Evolutionary conservation across 2,329 filamentous ascomycete genomes (phyloP), one percentile per base, ranked within the genome.

Genomic region (Colletotrichum sp.): DNA sequence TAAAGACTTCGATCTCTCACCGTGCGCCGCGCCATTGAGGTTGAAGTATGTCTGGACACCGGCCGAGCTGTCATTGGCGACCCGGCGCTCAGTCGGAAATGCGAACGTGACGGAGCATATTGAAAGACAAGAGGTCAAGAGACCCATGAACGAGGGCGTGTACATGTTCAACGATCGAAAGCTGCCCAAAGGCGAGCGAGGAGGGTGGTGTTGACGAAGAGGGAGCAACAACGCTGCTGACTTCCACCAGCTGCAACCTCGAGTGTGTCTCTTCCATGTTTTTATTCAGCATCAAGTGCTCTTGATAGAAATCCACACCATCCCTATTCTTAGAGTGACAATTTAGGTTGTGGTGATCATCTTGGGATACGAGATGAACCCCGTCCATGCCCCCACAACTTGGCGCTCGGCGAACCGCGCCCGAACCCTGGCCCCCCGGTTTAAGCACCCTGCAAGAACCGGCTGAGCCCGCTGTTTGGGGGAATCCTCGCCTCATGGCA

Each of bases 331-430:
- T 71, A 34, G 59, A 71, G 59, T 34, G n/a, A 28, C 59, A 65
- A 59, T 60, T 34, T 74, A 30, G 57, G 26, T 18, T 57, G 43
- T 32, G 26, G 59, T 66, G 59, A 43, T 43, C 24, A 52, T 43
- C 24, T 55, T 34, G 13, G n/a, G 59, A 74, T 71, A 74, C 67
- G 71, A 70, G 66, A 71, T 74, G 66, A 74, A 71, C 59, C 71
- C 43, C 70, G 61, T 72, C 63, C 24, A 60, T 67, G 61, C 61
- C 67, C 71, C 71, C 71, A 74, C 66, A 71, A 63, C 57, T 39
- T 26, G 59, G 59, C 48, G 34, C 66, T 70, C 18, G 71, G 71
- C 57, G 59, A 63, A 74, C 36, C 43, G 59, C 57, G 59, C 16
- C 30, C 43, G 6, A 43, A 36, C 43, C 59, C 24, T 71, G 66